Base-by-base conservation (phyloP, 768 basidiomycete genomes). In the Guyanaporus albipodus region DNA sequence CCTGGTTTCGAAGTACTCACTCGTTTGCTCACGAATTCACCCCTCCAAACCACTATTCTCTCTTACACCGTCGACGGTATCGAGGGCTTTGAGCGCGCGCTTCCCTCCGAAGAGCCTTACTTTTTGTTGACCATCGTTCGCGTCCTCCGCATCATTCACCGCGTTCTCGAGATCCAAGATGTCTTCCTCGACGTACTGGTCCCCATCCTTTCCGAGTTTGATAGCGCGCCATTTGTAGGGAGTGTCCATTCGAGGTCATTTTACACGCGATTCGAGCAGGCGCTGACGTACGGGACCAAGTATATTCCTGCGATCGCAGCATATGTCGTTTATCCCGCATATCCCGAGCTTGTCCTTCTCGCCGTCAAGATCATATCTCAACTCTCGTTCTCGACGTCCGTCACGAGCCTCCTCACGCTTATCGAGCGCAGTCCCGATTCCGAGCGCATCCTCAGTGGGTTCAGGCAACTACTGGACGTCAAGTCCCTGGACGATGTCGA, bases 1-100 rank as follows among this genome's bases (percentile, higher is more conserved):
- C 92, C 95, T 3, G 95, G 93, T 0, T 91, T 88, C 61, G 87
- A 92, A 45, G 70, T 96, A 45, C 79, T 93, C 68, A 79, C 84
- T 35, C 81, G 90, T 4, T 57, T 97, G 12, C 70, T 97, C 39
- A 85, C 84, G 14, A 78, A 78, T 38, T 80, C 85, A 0, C 72
- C 79, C 0, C 73, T 97, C 4, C 91, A 93, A 61, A 66, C 76
- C 4, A 81, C 75, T 37, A 73, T 97, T 33, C 72, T 95, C 39
- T 79, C 83, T 0, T 89, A 93, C 59, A 73, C 94, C 45, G 83
- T 85, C 6, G 87, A 91, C 19, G 91, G 90, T 0, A 70, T 87
- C 18, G 82, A 82, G 51, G 83, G 84, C 3, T 82, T 93, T 44
- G 83, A 87, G 58, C 82, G 80, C 55, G 79, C 78, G 15, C 61